Percentiles rank a stretch among this genome's conserved stretches.
phyloP scores from a whole-genome alignment of 176 grass and related monocot species.

The Triticum turgidum region DNA sequence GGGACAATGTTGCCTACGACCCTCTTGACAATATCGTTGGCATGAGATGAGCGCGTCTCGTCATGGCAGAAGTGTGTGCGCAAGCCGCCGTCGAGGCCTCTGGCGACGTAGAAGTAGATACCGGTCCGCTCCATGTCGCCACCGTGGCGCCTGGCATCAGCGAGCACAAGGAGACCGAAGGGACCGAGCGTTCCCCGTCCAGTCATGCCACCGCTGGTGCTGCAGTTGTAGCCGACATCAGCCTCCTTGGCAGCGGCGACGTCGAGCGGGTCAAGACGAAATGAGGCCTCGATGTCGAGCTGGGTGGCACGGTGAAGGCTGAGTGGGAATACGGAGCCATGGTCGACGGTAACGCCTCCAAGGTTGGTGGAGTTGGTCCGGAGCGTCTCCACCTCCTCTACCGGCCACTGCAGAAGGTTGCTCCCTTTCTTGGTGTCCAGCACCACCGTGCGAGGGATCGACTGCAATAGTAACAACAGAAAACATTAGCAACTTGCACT shows the following conservation, averaged over 20 bases:
- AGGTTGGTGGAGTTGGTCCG: constrained; percentile 54
- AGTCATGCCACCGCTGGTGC: constrained; percentile 62
- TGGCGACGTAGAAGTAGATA: constrained; percentile 84
- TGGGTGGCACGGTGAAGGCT: constrained; percentile 59
- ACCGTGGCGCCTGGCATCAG: constrained; percentile 22
- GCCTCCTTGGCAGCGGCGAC: not conserved
- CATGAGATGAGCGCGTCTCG: constrained; percentile 44
- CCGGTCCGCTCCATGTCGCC: constrained; percentile 52
- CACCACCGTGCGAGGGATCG: constrained; percentile 59
- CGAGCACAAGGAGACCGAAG: constrained; percentile 34
- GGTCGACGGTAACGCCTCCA: constrained; percentile 43
- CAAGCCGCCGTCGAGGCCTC: constrained; percentile 36
- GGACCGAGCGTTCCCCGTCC: constrained; percentile 57
- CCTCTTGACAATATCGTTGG: constrained; percentile 78
- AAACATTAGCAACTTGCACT: not conserved
- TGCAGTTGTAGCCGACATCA: not conserved
- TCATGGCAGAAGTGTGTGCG: constrained; percentile 62
- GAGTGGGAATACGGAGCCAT: constrained; percentile 56
- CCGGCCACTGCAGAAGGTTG: constrained; percentile 66
- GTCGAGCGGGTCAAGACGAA: constrained; percentile 48
- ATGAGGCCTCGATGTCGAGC: constrained; percentile 78
- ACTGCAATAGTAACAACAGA: constrained; percentile 31
- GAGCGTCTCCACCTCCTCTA: constrained; percentile 39
- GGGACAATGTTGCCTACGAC: constrained; percentile 70
- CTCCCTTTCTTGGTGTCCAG: constrained; percentile 60